A percentile compares a stretch with the other conserved stretches of the same genome.
phyloP scores from a whole-genome alignment of 768 basidiomycete genomes.

The Calocybe gangraenosa region DNA sequence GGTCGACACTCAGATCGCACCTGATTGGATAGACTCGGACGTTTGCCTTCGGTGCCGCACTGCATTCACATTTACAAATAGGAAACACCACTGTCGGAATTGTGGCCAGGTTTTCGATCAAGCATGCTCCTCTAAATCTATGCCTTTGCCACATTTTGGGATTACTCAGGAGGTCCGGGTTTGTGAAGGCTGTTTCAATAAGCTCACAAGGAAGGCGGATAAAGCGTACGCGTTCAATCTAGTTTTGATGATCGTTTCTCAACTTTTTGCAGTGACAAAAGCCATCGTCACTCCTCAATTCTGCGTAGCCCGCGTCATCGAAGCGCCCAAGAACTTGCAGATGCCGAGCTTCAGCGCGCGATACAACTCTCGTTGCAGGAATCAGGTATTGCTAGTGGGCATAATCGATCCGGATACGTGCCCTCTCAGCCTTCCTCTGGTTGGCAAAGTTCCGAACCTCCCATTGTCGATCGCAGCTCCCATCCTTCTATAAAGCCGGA shows the following conservation, averaged over 20 bases:
- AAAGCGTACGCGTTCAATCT: conserved; percentile 37
- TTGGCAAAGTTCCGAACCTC: conserved; percentile 69
- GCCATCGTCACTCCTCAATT: conserved; percentile 52
- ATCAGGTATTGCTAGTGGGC: conserved; percentile 45
- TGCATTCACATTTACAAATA: conserved; percentile 89
- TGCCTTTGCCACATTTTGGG: conserved; percentile 89
- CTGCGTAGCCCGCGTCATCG: conserved; percentile 51
- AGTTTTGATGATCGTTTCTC: not conserved
- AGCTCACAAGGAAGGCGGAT: conserved; percentile 64
- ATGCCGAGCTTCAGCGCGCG: conserved; percentile 89
- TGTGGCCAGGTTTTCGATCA: conserved; percentile 98
- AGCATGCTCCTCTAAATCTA: conserved; percentile 79
- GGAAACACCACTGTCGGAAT: conserved; percentile 98
- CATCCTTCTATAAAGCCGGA: conserved; percentile 30
- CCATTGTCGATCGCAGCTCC: conserved; percentile 54
- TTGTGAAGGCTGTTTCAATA: conserved; percentile 86
- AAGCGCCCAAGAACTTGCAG: conserved; percentile 58
- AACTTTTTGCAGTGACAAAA: conserved; percentile 33
- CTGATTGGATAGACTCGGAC: conserved; percentile 97
- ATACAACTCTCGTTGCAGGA: conserved; percentile 90
- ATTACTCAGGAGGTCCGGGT: conserved; percentile 91
- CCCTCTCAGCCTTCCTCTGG: conserved; percentile 52
- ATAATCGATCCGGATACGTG: conserved; percentile 60
- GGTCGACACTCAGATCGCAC: conserved; percentile 88
- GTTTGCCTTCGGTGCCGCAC: conserved; percentile 91